Base-by-base conservation (phyloP, 441 rosid genomes). In the Populus hybrid region DNA sequence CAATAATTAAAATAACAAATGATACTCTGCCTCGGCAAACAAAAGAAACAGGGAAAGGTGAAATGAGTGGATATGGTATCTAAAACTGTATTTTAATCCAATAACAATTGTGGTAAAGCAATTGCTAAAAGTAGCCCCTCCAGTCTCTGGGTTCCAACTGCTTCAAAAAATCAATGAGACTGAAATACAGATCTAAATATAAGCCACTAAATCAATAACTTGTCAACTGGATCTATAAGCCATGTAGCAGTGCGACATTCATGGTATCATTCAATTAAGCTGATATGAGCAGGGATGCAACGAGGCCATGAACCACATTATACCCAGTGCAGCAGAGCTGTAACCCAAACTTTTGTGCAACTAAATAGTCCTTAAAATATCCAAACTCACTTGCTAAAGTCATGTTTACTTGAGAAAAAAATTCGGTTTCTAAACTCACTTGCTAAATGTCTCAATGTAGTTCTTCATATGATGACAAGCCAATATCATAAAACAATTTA, bases 131-230 rank as follows among this genome's bases (percentile, higher is more conserved):
- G 59, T 16, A 54, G 61, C 32, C 38, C 65, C 67, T 46, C 68
- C 8, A 67, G n/a, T 20, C 26, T 20, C 28, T 72, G 59, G 28
- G 38, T 3, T 24, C 20, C 28, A 50, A 7, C 12, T 6, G 35
- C 35, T 71, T 64, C 75, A 72, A 70, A 63, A 18, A 16, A 30
- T 77, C 32, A 71, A 72, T 67, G 26, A 36, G 28, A 63, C 69
- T 46, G 46, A 38, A 70, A 65, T 2, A 42, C 20, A 8, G 8
- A 64, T 35, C 59, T 59, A 18, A 4, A 26, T 2, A 35, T 54
- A 3, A 30, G 28, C 42, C 30, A 64, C 64, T 76, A 34, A 42
- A 36, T 9, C 18, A 6, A 78, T 26, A 54, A n/a, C 68, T 67
- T 67, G 24, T 35, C 50, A 30, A 34, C 23, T 35, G 69, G 10